Conservation (phyloP, 2,329 filamentous ascomycete genomes). For the Xylariaceae sp. region DNA sequence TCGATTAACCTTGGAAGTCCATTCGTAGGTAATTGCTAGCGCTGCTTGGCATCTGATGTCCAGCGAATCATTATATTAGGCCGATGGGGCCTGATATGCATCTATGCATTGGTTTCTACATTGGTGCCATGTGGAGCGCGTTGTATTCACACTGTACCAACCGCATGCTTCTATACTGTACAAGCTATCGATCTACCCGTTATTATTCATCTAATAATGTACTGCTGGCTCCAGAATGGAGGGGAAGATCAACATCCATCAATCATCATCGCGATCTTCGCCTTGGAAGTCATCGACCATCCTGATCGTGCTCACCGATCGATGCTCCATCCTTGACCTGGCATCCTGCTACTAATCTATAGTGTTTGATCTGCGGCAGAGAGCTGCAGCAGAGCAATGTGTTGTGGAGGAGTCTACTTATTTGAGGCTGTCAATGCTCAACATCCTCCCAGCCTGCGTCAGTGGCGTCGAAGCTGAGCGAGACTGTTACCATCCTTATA, state of each 20-base stretch:
- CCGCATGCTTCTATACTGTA: background rate
- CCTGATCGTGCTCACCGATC: no score
- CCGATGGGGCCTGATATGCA: background rate
- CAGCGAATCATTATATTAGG: background rate
- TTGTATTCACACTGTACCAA: background rate
- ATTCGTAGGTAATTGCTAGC: background rate
- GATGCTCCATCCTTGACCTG: no score
- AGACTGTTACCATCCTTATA: no score
- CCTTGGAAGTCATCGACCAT: no score
- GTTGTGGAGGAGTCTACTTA: no score
- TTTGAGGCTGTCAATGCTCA: no score
- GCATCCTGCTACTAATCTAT: background rate
- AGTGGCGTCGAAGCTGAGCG: conserved; percentile 11
- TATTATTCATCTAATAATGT: no score
- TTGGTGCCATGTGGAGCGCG: background rate
- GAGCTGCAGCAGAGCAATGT: no score
- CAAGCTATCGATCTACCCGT: background rate
- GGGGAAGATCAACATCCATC: no score
- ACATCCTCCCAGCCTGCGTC: conserved; percentile 7
- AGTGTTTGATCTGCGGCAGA: conserved; percentile 1
- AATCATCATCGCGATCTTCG: no score
- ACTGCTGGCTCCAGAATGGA: no score
- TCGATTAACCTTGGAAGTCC: background rate
- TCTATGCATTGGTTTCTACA: background rate
- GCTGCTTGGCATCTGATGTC: background rate